These are phyloP conservation scores for Trichoderma hamatum DNA, from an alignment of 2,329 filamentous ascomycete species.

Conservation along the genomic window DNA sequence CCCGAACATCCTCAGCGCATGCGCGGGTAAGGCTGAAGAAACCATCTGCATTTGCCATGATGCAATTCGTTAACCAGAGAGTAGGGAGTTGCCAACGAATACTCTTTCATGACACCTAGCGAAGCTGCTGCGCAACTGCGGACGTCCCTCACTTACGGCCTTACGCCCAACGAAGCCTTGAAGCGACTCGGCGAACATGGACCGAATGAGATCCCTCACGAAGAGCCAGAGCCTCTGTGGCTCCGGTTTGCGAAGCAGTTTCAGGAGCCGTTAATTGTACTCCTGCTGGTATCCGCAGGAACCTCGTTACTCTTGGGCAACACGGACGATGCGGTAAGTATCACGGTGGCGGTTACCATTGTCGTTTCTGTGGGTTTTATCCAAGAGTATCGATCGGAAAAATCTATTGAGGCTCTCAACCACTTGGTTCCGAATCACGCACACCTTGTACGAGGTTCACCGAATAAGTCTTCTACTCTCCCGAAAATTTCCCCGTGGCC, in stretches of 20 bases:
- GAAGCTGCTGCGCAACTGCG: constrained; percentile 77
- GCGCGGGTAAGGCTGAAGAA: constrained; percentile 50
- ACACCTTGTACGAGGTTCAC: constrained; percentile 76
- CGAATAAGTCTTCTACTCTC: constrained; percentile 40
- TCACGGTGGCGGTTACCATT: constrained; percentile 93
- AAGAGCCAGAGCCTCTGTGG: constrained; percentile 92
- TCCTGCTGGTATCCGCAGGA: constrained; percentile 85
- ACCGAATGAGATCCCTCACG: constrained; percentile 91
- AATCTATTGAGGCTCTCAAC: constrained; percentile 92
- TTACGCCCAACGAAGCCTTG: constrained; percentile 79
- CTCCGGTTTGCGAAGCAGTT: constrained; percentile 95
- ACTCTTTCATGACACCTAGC: constrained; percentile 69
- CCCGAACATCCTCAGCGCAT: constrained; percentile 57
- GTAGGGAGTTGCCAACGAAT: constrained; percentile 62
- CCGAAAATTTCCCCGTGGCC: constrained; percentile 53
- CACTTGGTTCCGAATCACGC: constrained; percentile 94
- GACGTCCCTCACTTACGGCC: constrained; percentile 81
- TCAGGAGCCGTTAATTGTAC: constrained; percentile 88
- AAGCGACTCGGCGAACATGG: constrained; percentile 79
- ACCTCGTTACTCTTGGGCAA: constrained; percentile 92
- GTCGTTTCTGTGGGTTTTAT: constrained; percentile 95
- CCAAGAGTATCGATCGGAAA: constrained; percentile 96
- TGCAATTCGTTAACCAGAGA: constrained; percentile 28
- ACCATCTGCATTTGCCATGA: background rate
- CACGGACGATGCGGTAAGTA: constrained; percentile 91